A percentile compares a stretch with the other conserved stretches of the same genome.
These are phyloP conservation scores for Talaromyces sp. DNA, from an alignment of 2,329 filamentous ascomycete species.

Conservation along the genomic window DNA sequence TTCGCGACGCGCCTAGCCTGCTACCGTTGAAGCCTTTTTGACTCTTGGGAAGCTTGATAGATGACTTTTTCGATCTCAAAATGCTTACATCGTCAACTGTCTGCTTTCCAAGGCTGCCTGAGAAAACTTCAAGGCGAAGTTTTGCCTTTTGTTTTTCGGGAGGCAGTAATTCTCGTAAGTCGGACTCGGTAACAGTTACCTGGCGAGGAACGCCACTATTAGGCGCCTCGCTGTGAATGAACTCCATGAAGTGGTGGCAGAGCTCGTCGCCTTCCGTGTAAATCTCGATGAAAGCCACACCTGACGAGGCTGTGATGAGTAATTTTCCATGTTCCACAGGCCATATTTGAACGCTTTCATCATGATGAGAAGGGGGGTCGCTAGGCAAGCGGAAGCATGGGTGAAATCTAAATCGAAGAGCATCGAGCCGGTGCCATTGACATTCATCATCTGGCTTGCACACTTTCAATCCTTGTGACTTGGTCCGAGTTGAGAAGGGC, in stretches of 20 bases:
- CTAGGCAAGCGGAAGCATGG: conserved; percentile 82
- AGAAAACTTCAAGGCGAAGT: conserved; percentile 69
- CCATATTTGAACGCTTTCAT: conserved; percentile 81
- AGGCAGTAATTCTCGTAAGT: conserved; percentile 66
- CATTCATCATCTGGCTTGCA: conserved; percentile 78
- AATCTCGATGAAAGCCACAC: conserved; percentile 80
- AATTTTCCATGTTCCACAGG: conserved; percentile 72
- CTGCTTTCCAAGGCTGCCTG: conserved; percentile 66
- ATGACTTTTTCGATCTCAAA: conserved; percentile 66
- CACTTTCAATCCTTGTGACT: conserved; percentile 68
- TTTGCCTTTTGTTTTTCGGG: conserved; percentile 65
- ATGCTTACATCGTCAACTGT: conserved; percentile 71
- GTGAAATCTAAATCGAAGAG: conserved; percentile 81
- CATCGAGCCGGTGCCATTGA: conserved; percentile 84
- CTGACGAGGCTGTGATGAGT: conserved; percentile 71
- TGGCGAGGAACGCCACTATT: conserved; percentile 62
- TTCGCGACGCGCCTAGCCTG: conserved; percentile 66
- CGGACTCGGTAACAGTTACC: conserved; percentile 67
- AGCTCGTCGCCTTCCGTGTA: conserved; percentile 73
- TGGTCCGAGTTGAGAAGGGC: conserved; percentile 80
- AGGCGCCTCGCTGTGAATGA: conserved; percentile 56
- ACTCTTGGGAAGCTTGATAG: conserved; percentile 69
- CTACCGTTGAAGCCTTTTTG: conserved; percentile 71
- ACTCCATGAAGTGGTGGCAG: conserved; percentile 79
- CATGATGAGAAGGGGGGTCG: conserved; percentile 59